Conservation (phyloP, 2,329 filamentous ascomycete species). For the Stenocarpella maydis region DNA sequence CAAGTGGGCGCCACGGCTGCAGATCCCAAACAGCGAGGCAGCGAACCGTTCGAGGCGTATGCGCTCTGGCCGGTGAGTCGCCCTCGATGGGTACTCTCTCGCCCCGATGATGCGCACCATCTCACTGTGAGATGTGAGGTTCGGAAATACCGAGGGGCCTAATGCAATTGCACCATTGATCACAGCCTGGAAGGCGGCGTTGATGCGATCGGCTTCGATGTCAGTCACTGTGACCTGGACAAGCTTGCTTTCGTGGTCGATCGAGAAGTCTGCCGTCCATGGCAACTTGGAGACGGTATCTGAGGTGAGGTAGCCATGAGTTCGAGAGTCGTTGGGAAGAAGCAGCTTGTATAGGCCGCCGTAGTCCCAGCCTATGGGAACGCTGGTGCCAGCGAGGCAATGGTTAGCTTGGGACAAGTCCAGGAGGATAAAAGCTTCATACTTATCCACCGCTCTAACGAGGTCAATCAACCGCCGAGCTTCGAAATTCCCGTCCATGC, state of each 20-base stretch:
- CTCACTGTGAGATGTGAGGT: slow-evolving; percentile 54
- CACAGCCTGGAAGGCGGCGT: slow-evolving; percentile 49
- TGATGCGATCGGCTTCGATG: slow-evolving; percentile 38
- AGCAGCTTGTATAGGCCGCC: slow-evolving; percentile 40
- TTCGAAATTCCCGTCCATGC: background rate
- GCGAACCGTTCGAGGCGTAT: slow-evolving; percentile 66
- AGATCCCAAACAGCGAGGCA: slow-evolving; percentile 71
- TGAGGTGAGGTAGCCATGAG: slow-evolving; percentile 42
- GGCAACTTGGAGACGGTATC: slow-evolving; percentile 36
- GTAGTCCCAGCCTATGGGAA: slow-evolving; percentile 41
- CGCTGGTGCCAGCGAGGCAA: slow-evolving; percentile 36
- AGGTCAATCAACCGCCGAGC: slow-evolving; percentile 12
- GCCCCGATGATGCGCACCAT: slow-evolving; percentile 52
- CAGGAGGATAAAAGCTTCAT: background rate
- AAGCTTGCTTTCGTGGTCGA: slow-evolving; percentile 44
- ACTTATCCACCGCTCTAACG: slow-evolving; percentile 28
- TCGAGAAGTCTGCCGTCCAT: slow-evolving; percentile 51
- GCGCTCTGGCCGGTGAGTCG: background rate
- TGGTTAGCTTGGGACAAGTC: background rate
- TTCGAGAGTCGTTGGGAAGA: slow-evolving; percentile 40
- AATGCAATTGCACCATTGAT: slow-evolving; percentile 49
- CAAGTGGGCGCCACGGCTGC: slow-evolving; percentile 71
- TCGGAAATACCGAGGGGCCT: slow-evolving; percentile 42
- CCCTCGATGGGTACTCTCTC: background rate
- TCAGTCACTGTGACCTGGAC: slow-evolving; percentile 43